phyloP scores from a whole-genome alignment of 768 basidiomycete genomes.

The Fomitopsis pulvina region DNA sequence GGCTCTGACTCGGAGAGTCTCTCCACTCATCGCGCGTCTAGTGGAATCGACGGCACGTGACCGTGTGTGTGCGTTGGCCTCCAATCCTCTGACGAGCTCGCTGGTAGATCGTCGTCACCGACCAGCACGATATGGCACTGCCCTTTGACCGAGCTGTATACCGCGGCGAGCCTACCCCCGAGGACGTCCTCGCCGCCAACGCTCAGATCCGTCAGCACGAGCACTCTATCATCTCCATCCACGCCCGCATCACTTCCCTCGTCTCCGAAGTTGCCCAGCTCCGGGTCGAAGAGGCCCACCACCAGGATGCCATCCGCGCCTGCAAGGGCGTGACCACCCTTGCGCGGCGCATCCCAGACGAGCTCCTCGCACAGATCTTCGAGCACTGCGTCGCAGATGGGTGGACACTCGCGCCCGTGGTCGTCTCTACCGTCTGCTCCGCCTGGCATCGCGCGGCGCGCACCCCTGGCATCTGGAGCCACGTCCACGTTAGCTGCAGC shows the following conservation, averaged over 20 bases:
- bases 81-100: too few relatives aligned
- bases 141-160: neutral
- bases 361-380: constrained; percentile 49
- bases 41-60: too few relatives aligned
- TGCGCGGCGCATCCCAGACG: constrained; percentile 48
- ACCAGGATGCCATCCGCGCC: constrained; percentile 36
- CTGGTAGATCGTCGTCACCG: too few relatives aligned
- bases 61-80: too few relatives aligned
- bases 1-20: too few relatives aligned
- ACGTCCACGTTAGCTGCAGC: constrained; percentile 45
- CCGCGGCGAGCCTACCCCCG: constrained; percentile 14
- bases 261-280: constrained; percentile 34
- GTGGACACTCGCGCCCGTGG: constrained; percentile 49
- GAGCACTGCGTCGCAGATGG: constrained; percentile 42
- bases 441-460: constrained; percentile 50
- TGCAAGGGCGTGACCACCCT: constrained; percentile 45
- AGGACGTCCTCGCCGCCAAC: constrained; percentile 17
- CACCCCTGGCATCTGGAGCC: constrained; percentile 51
- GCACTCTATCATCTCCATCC: constrained; percentile 32
- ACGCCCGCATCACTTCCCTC: constrained; percentile 38
- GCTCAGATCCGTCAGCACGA: constrained; percentile 29
- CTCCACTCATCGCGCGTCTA: too few relatives aligned
- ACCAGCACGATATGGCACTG: neutral
- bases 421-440: constrained; percentile 52
- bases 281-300: constrained; percentile 34